Conservation (phyloP, 768 basidiomycete genomes). For the Ramaria rubella region DNA sequence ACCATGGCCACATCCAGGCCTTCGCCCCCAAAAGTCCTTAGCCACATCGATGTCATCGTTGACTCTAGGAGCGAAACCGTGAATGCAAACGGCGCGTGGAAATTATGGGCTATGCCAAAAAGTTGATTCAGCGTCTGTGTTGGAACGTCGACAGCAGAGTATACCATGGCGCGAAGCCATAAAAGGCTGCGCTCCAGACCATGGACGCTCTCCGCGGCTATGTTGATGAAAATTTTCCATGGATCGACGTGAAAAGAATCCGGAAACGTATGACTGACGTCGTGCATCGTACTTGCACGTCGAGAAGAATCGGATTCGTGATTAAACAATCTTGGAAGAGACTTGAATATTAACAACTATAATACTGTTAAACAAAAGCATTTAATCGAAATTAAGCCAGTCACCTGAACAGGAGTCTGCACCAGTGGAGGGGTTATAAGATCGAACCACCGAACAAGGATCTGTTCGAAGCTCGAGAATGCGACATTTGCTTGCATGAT, state of each 20-base stretch:
- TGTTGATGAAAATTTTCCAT: constrained; percentile 43
- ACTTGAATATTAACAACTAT: constrained; percentile 24
- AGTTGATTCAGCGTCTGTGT: constrained; percentile 44
- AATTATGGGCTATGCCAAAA: constrained; percentile 33
- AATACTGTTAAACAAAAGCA: neutral
- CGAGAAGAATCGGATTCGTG: constrained; percentile 41
- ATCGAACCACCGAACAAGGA: constrained; percentile 57
- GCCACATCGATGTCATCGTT: constrained; percentile 52
- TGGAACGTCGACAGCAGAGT: constrained; percentile 61
- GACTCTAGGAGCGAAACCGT: constrained; percentile 48
- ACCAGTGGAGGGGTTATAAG: constrained; percentile 30
- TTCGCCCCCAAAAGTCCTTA: constrained; percentile 51
- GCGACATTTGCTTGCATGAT: constrained; percentile 46
- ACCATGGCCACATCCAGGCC: constrained; percentile 37
- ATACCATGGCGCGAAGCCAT: constrained; percentile 56
- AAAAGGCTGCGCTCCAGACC: constrained; percentile 43
- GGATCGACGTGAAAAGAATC: constrained; percentile 36
- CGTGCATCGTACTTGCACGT: constrained; percentile 32
- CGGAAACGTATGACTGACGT: constrained; percentile 22
- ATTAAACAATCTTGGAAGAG: constrained; percentile 52
- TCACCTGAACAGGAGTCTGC: constrained; percentile 36
- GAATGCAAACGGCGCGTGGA: constrained; percentile 36
- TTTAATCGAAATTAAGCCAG: constrained; percentile 10
- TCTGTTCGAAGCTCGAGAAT: constrained; percentile 50
- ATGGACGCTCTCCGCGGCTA: constrained; percentile 35